A percentile compares a stretch with the other conserved stretches of the same genome.
Conservation (phyloP, 73 alveolate species). For the Breviolum minutum region DNA sequence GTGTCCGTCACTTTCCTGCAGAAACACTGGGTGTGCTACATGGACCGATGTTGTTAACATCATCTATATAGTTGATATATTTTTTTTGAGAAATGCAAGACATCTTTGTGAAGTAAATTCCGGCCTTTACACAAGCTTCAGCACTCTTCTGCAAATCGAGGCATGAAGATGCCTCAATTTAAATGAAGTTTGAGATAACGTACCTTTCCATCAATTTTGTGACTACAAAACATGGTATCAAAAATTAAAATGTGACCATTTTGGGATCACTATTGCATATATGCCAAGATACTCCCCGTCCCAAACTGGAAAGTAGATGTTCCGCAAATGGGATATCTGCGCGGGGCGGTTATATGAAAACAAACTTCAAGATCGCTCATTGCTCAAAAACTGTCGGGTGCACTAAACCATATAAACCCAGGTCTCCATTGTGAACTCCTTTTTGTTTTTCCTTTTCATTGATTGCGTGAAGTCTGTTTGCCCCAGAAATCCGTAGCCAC, state of each 20-base stretch:
- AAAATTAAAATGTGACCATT: not conserved
- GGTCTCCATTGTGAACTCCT: too few relatives aligned
- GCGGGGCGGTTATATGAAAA: not conserved
- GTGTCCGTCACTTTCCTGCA: not conserved
- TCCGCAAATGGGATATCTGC: conserved; percentile 10
- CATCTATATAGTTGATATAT: not conserved
- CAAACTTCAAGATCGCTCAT: too few relatives aligned
- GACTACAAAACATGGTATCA: too few relatives aligned
- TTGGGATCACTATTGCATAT: not conserved
- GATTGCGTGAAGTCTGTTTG: not conserved
- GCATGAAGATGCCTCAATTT: conserved; percentile 13
- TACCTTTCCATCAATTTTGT: too few relatives aligned
- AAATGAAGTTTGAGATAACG: not conserved
- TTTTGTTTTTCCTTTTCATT: too few relatives aligned
- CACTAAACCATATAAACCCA: too few relatives aligned
- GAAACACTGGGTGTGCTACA: not conserved
- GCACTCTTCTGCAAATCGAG: not conserved
- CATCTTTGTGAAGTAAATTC: not conserved
- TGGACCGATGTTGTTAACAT: not conserved
- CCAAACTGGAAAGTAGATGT: not conserved
- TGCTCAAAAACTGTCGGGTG: too few relatives aligned
- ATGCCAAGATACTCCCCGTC: not conserved
- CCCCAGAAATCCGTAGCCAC: conserved; percentile 13
- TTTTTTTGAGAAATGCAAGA: too few relatives aligned
- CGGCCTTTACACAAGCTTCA: not conserved